Evolutionary conservation across 768 basidiomycete genomes (phyloP), one percentile per base, ranked within the genome.

Genomic region (Pisolithus microcarpus): DNA sequence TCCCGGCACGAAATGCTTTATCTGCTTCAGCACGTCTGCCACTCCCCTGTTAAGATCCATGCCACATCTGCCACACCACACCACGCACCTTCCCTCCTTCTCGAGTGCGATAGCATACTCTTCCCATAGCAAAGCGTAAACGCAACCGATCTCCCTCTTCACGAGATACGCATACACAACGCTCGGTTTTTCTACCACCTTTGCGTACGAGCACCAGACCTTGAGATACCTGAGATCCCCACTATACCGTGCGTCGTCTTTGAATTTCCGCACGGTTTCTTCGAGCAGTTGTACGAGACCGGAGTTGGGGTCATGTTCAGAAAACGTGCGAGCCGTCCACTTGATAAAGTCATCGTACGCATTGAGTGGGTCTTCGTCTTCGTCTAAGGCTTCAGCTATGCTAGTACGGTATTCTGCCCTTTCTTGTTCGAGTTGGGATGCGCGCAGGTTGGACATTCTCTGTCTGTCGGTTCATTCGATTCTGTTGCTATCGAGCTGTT

Each of bases 181-280:
- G 16, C 77, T 74, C 4, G 84, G 73, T 58, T 80, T 78, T 59
- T 92, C 85, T 49, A 91, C 80, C 60, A 87, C 79, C 49, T 80
- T 80, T 9, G 93, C 86, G 65, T 95, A 93, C 45, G 87, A 75
- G 19, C 84, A 79, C 96, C 96, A 99, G 18, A 97, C 67, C 64
- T 91, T 90, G 45, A 97, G 75, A 69, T 97, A 96, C 38, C 95
- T 79, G 46, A 91, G 70, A 72, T 98, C 94, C 47, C 81, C 82
- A 65, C 81, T 85, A 68, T 96, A 98, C 13, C 82, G 69, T n/a
- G 78, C 72, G 64, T 98, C 95, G 24, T 80, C 76, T 56, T 85
- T 81, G 67, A 97, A 96, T 50, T 80, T 79, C 28, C 80, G 70
- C 2, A 92, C 92, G 1, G 87, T 83, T 60, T 91, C 84, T 58